Conservation (phyloP, 176 grass and related monocot genomes). For the Pontederia crassipes region DNA sequence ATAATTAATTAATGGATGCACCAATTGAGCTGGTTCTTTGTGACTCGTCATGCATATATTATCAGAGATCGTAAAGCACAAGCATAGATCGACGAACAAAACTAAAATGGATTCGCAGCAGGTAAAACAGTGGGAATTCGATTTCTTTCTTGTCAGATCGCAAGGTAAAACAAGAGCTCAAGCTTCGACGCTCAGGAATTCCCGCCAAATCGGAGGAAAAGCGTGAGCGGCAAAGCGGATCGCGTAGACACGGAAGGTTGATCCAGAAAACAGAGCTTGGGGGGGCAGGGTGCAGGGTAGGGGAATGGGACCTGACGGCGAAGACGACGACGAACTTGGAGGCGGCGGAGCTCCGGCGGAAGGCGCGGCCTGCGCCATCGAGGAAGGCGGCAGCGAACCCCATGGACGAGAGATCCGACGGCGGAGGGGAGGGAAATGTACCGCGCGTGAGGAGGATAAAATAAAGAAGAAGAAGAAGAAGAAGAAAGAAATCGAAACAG, state of each 20-base stretch:
- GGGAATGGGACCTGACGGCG: constrained; percentile 39
- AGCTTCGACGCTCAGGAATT: not conserved
- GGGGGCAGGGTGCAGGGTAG: not conserved
- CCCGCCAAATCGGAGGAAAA: not conserved
- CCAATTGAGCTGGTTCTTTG: too few species aligned
- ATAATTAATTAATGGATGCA: too few species aligned
- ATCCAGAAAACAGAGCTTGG: not conserved
- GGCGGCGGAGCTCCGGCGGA: constrained; percentile 31
- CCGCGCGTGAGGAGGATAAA: too few species aligned
- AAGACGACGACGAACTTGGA: constrained; percentile 72
- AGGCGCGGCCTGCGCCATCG: constrained; percentile 3
- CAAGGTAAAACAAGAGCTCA: not conserved
- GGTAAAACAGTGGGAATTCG: too few species aligned
- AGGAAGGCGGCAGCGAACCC: not conserved
- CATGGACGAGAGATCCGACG: not conserved
- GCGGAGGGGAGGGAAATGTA: too few species aligned
- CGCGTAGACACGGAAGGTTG: not conserved
- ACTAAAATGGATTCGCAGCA: too few species aligned
- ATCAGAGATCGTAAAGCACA: too few species aligned
- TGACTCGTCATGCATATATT: too few species aligned
- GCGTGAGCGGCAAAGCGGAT: not conserved
- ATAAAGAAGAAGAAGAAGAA: too few species aligned
- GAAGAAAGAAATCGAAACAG: too few species aligned
- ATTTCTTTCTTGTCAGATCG: too few species aligned
- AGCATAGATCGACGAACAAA: too few species aligned